A percentile compares a stretch with the other conserved stretches of the same genome.
Evolutionary conservation across 352 stramenopile genomes (phyloP).

Genomic region (Globisporangium sylvaticum): DNA sequence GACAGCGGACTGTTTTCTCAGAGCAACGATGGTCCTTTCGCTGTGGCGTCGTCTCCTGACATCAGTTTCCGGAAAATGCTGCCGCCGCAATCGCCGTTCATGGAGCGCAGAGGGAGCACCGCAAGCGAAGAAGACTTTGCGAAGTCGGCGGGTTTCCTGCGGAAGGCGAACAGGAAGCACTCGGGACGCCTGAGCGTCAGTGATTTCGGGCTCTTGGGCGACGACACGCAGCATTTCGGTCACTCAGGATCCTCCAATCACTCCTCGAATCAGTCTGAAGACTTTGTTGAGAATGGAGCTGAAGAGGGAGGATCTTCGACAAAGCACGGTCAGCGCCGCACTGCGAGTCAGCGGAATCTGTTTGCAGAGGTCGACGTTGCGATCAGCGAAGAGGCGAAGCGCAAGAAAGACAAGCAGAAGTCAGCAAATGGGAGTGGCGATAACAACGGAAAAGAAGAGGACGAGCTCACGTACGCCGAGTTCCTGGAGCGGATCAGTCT

Average conservation of each 20-base stretch:
- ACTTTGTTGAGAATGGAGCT: constrained; percentile 3
- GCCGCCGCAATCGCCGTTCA: constrained; percentile 11
- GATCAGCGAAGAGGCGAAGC: constrained; percentile 18
- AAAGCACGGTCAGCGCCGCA: constrained; percentile 3
- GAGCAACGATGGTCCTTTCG: not conserved
- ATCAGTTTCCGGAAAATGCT: not conserved
- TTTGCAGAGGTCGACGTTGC: constrained; percentile 54
- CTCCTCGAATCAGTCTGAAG: constrained; percentile 12
- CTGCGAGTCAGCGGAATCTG: constrained; percentile 43
- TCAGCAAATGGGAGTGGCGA: constrained; percentile 18
- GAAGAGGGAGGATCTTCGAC: constrained; percentile 14
- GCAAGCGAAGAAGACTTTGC: constrained; percentile 61
- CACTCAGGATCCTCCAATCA: not conserved
- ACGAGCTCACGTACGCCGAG: constrained; percentile 68
- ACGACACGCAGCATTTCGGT: constrained; percentile 16
- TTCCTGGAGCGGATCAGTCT: constrained; percentile 76
- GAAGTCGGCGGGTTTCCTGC: constrained; percentile 63
- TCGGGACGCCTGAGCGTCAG: constrained; percentile 65
- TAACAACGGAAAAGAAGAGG: constrained; percentile 19
- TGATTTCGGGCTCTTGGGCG: constrained; percentile 68
- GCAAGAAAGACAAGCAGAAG: constrained; percentile 25
- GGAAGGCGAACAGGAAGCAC: constrained; percentile 47
- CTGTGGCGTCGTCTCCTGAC: constrained; percentile 1
- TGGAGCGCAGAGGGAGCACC: constrained; percentile 55
- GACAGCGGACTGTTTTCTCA: not conserved